Evolutionary conservation across 345 rosid genomes (phyloP).

Genomic region (Tarenaya hassleriana): DNA sequence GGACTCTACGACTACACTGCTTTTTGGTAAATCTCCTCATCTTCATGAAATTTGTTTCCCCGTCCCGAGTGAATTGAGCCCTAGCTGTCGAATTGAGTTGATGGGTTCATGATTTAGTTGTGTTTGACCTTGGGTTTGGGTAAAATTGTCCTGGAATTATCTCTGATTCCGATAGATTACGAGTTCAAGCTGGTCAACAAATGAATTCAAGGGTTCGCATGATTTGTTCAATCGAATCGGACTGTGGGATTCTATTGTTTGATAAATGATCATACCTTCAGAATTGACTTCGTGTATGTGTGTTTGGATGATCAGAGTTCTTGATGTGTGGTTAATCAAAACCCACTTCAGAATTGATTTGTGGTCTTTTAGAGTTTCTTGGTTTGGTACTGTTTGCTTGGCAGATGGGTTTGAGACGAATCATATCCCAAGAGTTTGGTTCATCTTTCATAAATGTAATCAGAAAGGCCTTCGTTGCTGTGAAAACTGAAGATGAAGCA

Average conservation of each 20-base stretch:
- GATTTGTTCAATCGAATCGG: not conserved
- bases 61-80: not conserved
- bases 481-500: too few relatives aligned
- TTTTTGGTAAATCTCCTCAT: slow-evolving; percentile 41
- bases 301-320: not conserved
- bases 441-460: not conserved
- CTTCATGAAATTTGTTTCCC: not conserved
- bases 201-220: slow-evolving; percentile 12
- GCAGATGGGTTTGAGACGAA: not conserved
- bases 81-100: not conserved
- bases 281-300: slow-evolving; percentile 10
- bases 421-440: slow-evolving; percentile 4
- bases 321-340: not conserved
- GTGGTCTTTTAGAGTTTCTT: too few relatives aligned
- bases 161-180: not conserved
- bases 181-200: not conserved
- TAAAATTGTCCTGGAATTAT: not conserved
- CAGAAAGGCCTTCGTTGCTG: too few relatives aligned
- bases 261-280: not conserved
- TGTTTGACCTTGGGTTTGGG: not conserved
- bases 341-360: too few relatives aligned
- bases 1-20: slow-evolving; percentile 46
- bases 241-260: not conserved
- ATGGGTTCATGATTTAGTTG: too few relatives aligned
- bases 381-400: not conserved